phyloP scores from a whole-genome alignment of 2,329 filamentous ascomycete genomes.

The Huntiella decipiens region DNA sequence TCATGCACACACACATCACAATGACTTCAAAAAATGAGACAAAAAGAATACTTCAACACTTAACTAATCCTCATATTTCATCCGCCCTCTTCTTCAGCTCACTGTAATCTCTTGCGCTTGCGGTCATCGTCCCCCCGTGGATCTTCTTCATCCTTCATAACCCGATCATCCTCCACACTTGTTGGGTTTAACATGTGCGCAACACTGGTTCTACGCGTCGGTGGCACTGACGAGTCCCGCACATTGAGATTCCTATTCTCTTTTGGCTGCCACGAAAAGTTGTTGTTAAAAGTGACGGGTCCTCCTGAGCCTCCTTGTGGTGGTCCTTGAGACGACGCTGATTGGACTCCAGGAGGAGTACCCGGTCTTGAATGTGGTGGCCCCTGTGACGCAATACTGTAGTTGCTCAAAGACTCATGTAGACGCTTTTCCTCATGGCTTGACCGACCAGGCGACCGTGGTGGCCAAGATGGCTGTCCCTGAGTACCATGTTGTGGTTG shows the following conservation, averaged over 20 bases:
- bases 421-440: constrained; percentile 34
- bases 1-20: too few relatives aligned
- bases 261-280: constrained; percentile 34
- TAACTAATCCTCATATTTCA: too few relatives aligned
- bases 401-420: constrained; percentile 36
- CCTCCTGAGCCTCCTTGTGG: too few relatives aligned
- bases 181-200: constrained; percentile 44
- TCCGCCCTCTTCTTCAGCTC: background rate
- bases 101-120: constrained; percentile 42
- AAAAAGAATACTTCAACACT: too few relatives aligned
- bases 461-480: constrained; percentile 30
- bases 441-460: constrained; percentile 32
- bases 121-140: constrained; percentile 38
- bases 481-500: constrained; percentile 21
- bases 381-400: constrained; percentile 28
- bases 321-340: too few relatives aligned
- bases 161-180: constrained; percentile 29
- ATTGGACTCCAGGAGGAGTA: constrained; percentile 24
- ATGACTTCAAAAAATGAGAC: too few relatives aligned
- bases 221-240: constrained; percentile 36
- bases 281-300: constrained; percentile 23
- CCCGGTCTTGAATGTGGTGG: constrained; percentile 31
- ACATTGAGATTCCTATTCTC: constrained; percentile 31
- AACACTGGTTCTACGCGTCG: constrained; percentile 40
- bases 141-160: constrained; percentile 28